Percentiles rank a stretch among this genome's conserved stretches.
Evolutionary conservation across 257 asterid species (phyloP).

Genomic region (Rehmannia glutinosa): DNA sequence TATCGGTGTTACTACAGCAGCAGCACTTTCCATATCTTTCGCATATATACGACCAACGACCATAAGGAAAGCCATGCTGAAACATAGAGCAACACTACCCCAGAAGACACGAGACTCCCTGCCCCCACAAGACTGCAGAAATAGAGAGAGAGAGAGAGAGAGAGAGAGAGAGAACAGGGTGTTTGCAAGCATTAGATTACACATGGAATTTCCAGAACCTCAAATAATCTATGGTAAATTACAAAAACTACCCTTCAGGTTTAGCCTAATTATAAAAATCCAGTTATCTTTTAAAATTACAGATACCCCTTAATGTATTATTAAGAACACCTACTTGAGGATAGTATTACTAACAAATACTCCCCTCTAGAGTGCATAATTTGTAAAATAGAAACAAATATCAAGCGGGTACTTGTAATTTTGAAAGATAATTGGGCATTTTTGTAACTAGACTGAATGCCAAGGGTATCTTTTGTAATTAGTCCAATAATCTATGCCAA

Average conservation of each 20-base stretch:
- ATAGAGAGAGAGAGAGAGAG: conserved; percentile 17
- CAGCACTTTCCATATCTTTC: conserved; percentile 78
- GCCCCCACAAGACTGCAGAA: conserved; percentile 55
- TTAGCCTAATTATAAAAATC: neutral
- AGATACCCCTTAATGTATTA: neutral
- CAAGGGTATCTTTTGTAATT: neutral
- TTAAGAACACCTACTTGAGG: too few relatives aligned
- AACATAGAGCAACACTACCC: conserved; percentile 65
- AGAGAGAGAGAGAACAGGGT: conserved; percentile 1
- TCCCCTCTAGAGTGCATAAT: too few relatives aligned
- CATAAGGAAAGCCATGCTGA: conserved; percentile 89
- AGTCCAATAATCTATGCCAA: neutral
- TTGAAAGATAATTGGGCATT: neutral
- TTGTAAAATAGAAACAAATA: too few relatives aligned
- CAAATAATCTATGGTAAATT: neutral
- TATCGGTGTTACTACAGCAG: conserved; percentile 36
- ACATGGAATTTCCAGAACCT: neutral
- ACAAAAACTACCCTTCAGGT: neutral
- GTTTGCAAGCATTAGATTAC: conserved; percentile 10
- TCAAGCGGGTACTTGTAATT: too few relatives aligned
- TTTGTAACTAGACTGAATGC: neutral
- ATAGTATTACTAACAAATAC: too few relatives aligned
- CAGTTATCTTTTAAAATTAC: neutral
- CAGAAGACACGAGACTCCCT: conserved; percentile 52
- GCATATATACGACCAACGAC: conserved; percentile 69